Evolutionary conservation across 306 rosid species (phyloP), one percentile per base, ranked within the genome.

Genomic region (Arachis hypogaea): DNA sequence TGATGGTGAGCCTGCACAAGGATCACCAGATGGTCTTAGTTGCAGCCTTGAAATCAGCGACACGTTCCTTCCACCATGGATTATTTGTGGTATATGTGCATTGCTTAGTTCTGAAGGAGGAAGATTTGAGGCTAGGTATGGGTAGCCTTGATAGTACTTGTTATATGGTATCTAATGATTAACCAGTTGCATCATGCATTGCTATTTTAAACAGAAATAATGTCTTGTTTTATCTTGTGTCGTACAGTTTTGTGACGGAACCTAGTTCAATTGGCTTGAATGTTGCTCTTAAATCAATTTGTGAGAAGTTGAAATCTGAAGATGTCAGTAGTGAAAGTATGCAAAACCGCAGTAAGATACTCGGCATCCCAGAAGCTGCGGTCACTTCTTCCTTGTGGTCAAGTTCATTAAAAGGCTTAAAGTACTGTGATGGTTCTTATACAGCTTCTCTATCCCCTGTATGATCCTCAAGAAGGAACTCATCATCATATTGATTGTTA

Each of bases 61-160:
- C 81, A 43, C 92, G 54, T 65, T 88, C 82, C 82, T 92, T 82
- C 98, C 99, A 36, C 97, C 97, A 16, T 94, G 99, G 99, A 77
- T 88, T 80, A 81, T 88, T 66, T 59, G 82, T 74, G 76, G 88
- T 59, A 22, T 87, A 55, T 90, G 95, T 68, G 80, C 88, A 40
- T 46, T 83, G 56, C 66, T 94, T 86, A 66, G 92, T 7, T 89
- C 96, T 4, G 87, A 86, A 83, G 96, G 88, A 75, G 86, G 61
- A 85, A 88, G 84, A 85, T 95, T 92, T n/a, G 99, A 87, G 75
- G 93, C 99, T 54, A 92, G 98, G 99, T 95, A 89, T 28, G 80
- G 30, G 44, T 69, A 66, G 46, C 36, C 14, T 38, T 75, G 51
- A 40, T 55, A 22, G 50, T 74, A 33, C 47, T 46, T 59, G 50